Evolutionary conservation across 345 rosid species (phyloP).

Genomic region (Salix brachista): DNA sequence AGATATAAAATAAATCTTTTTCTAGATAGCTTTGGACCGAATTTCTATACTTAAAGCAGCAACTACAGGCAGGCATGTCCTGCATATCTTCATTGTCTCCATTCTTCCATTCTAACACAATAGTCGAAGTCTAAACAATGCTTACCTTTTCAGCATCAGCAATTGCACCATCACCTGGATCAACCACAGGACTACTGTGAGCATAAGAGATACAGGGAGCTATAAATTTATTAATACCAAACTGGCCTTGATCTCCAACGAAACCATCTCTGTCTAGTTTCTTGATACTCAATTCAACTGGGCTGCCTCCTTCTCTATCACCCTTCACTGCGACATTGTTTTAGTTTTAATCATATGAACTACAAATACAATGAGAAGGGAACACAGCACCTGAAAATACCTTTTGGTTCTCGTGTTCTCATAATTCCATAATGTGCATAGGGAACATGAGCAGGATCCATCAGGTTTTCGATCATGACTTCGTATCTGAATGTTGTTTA

Average conservation of each 20-base stretch:
- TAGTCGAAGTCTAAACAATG: neutral
- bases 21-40: too few species aligned
- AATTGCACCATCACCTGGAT: neutral
- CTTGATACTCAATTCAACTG: slow-evolving; percentile 50
- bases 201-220: slow-evolving; percentile 53
- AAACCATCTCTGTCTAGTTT: slow-evolving; percentile 51
- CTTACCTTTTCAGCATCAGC: slow-evolving; percentile 38
- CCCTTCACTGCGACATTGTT: slow-evolving; percentile 43
- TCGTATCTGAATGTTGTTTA: slow-evolving; percentile 52
- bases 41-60: too few species aligned
- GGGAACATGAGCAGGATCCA: slow-evolving; percentile 98
- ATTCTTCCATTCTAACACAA: too few species aligned
- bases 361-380: neutral
- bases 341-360: slow-evolving; percentile 6
- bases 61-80: too few species aligned
- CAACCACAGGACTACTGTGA: slow-evolving; percentile 24
- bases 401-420: slow-evolving; percentile 39
- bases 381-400: slow-evolving; percentile 2
- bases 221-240: slow-evolving; percentile 51
- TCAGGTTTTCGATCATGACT: slow-evolving; percentile 73
- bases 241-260: slow-evolving; percentile 47
- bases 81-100: too few species aligned
- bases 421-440: slow-evolving; percentile 85
- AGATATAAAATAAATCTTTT: too few species aligned
- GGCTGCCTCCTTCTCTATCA: slow-evolving; percentile 92